Base-by-base conservation (phyloP, 306 rosid genomes). In the Cicer arietinum region DNA sequence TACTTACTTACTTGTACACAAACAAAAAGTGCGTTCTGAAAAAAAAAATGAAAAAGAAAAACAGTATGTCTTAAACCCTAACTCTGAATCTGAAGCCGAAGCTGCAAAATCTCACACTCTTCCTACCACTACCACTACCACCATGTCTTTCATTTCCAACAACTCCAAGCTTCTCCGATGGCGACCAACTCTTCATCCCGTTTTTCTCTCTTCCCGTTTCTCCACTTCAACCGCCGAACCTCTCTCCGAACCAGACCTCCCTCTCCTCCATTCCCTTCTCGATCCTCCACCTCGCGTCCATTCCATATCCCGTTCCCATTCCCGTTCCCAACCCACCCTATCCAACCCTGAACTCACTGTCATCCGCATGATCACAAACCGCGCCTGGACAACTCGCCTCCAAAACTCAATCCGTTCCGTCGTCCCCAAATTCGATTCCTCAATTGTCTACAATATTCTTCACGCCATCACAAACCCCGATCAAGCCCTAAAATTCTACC, bases 341-440 rank as follows among this genome's bases (percentile, higher is more conserved):
- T 11, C 40, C 68, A 22, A 2, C 77, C 80, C 82, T 0, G 90
- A 91, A 35, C 80, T 81, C 35, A 14, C 81, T 3, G 90, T 94
- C 30, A 82, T 89, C 71, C 71, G 85, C 72, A 91, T 91, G 96
- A 87, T 94, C 92, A 78, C 88, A 3, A 94, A 82, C 88, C 94
- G 97, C 43, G 94, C 81, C n/a, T 94, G 96, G 97, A 91, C 97
- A 20, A 91, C 98, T 20, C 95, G 96, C 43, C 82, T 94, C 22
- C 96, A 90, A 68, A 86, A 94, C 75, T 88, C 96, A 17, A 91
- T 91, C 79, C 89, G 95, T 5, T 68, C 86, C 44, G 65, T 94
- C 46, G 96, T 85, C 10, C 88, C 91, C 11, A 56, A 72, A 16
- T 90, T 94, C 69, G 96, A 94, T 53, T 85, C 86, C 4, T 74